phyloP scores from a whole-genome alignment of 371 early-diverging fungal genomes.

The Enterospora canceri region DNA sequence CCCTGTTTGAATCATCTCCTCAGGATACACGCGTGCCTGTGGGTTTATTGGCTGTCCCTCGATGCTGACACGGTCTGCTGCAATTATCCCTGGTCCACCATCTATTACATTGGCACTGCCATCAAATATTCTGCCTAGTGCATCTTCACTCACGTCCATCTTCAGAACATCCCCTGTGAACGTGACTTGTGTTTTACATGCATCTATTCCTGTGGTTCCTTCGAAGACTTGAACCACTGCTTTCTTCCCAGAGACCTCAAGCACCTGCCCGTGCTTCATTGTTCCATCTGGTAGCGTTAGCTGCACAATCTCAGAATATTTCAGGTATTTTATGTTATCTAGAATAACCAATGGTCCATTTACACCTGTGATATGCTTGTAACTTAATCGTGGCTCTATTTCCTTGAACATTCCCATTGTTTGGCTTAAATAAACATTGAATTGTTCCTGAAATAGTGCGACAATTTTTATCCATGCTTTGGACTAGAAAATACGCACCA shows the following conservation, averaged over 20 bases:
- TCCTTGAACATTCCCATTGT: not conserved
- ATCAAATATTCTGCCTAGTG: slow-evolving; percentile 97
- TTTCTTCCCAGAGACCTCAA: slow-evolving; percentile 90
- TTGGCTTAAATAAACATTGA: not conserved
- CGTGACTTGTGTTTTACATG: slow-evolving; percentile 81
- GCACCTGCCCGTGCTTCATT: slow-evolving; percentile 85
- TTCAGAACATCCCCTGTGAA: slow-evolving; percentile 91
- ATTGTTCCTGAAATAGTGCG: not conserved
- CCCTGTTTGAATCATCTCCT: slow-evolving; percentile 99
- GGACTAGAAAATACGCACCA: slow-evolving; percentile 90
- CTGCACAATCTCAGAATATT: slow-evolving; percentile 91
- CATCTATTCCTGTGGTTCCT: slow-evolving; percentile 93
- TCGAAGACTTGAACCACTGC: slow-evolving; percentile 99
- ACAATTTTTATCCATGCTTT: slow-evolving; percentile 60
- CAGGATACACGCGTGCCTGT: slow-evolving; percentile 92
- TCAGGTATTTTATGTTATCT: slow-evolving; percentile 86
- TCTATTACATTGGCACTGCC: slow-evolving; percentile 97
- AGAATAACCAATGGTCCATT: slow-evolving; percentile 97
- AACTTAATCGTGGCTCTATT: slow-evolving; percentile 60
- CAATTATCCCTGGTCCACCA: slow-evolving; percentile 93
- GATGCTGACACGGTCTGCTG: slow-evolving; percentile 93
- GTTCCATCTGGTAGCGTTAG: slow-evolving; percentile 89
- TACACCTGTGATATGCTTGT: slow-evolving; percentile 91
- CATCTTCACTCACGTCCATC: slow-evolving; percentile 94
- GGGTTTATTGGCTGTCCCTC: slow-evolving; percentile 94